Evolutionary conservation across 2,329 filamentous ascomycete species (phyloP).

Genomic region (Coniochaeta sp.): DNA sequence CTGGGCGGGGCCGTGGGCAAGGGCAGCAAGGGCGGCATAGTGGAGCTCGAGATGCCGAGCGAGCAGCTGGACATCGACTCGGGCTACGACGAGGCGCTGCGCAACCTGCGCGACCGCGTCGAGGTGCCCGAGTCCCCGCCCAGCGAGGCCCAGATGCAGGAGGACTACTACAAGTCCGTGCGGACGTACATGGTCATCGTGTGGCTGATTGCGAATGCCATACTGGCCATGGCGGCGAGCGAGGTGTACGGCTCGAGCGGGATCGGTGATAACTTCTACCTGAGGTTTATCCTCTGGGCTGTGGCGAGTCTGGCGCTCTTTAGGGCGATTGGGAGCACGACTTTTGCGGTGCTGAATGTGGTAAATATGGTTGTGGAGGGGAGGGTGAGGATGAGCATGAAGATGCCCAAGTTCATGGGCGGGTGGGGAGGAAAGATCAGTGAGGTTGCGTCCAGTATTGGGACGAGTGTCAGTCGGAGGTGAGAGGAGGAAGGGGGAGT

Average conservation of each 20-base stretch:
- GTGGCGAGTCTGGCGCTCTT: constrained; percentile 84
- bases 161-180: constrained; percentile 97
- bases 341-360: constrained; percentile 77
- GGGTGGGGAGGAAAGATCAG: constrained; percentile 33
- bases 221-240: constrained; percentile 86
- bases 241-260: constrained; percentile 71
- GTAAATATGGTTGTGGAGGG: constrained; percentile 85
- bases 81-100: constrained; percentile 92
- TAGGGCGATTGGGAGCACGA: constrained; percentile 71
- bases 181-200: constrained; percentile 95
- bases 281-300: constrained; percentile 87
- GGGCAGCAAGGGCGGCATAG: constrained; percentile 46
- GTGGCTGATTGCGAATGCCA: constrained; percentile 89
- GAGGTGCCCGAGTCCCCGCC: constrained; percentile 60
- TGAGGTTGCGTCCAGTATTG: constrained; percentile 40
- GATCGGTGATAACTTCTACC: constrained; percentile 79
- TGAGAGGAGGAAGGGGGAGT: background rate
- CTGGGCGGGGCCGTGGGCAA: constrained; percentile 77
- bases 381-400: constrained; percentile 55
- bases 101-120: constrained; percentile 88
- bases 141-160: constrained; percentile 78
- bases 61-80: constrained; percentile 98
- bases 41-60: constrained; percentile 94
- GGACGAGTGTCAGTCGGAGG: constrained; percentile 29
- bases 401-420: constrained; percentile 43